Conservation (phyloP, 352 stramenopile genomes). For the Globisporangium yorkense region DNA sequence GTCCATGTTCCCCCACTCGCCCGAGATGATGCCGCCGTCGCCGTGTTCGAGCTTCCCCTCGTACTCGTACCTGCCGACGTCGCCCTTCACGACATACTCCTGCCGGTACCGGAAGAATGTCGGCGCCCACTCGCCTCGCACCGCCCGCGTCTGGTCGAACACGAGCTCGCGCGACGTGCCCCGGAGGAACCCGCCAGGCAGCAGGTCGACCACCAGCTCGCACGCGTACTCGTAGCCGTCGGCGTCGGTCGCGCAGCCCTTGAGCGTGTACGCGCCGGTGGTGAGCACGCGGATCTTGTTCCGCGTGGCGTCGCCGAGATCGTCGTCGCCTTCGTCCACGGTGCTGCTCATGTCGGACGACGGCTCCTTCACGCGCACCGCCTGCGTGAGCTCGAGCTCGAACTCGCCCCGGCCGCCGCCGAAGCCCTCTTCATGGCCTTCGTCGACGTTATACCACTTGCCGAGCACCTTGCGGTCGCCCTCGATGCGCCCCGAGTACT, state of each 20-base stretch:
- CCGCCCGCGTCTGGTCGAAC: slow-evolving; percentile 38
- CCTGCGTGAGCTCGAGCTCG: slow-evolving; percentile 38
- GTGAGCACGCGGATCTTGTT: slow-evolving; percentile 34
- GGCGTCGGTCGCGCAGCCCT: slow-evolving; percentile 51
- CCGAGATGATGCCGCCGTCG: slow-evolving; percentile 37
- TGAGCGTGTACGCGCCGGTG: slow-evolving; percentile 44
- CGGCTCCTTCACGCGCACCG: neutral
- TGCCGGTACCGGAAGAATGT: slow-evolving; percentile 35
- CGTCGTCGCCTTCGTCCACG: slow-evolving; percentile 21
- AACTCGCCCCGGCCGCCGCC: slow-evolving; percentile 53
- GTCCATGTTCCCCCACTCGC: slow-evolving; percentile 46
- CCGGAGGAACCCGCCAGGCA: slow-evolving; percentile 23
- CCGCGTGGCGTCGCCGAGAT: neutral
- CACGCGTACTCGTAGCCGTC: slow-evolving; percentile 76
- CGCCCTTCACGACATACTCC: slow-evolving; percentile 52
- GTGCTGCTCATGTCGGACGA: neutral
- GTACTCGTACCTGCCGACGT: slow-evolving; percentile 58
- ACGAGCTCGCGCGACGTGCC: slow-evolving; percentile 47
- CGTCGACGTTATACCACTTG: slow-evolving; percentile 60
- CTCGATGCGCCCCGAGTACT: slow-evolving; percentile 45
- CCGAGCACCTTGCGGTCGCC: slow-evolving; percentile 30
- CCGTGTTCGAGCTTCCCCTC: slow-evolving; percentile 20
- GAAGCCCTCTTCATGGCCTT: slow-evolving; percentile 35
- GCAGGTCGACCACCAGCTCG: slow-evolving; percentile 39
- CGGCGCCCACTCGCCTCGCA: slow-evolving; percentile 37